Evolutionary conservation across 2,329 filamentous ascomycete species (phyloP).

Genomic region (Xylaria sp.): DNA sequence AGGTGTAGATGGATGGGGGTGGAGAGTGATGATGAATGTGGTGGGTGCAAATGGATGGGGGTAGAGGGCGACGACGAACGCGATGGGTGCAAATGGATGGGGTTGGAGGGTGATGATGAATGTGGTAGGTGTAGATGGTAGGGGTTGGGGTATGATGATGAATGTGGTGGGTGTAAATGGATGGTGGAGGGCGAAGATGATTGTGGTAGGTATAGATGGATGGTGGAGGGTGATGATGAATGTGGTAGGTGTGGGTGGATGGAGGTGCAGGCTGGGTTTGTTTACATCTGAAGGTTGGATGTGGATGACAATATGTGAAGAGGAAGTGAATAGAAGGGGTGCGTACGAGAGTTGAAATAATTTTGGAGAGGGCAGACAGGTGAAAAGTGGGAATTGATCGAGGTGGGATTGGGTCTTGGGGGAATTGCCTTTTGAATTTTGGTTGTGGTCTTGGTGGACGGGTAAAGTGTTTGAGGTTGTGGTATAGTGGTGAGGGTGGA

Average conservation of each 20-base stretch:
- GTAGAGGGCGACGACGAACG: slow-evolving; percentile 2
- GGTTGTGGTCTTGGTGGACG: no score
- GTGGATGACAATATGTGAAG: no score
- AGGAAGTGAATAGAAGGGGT: no score
- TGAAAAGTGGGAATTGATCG: no score
- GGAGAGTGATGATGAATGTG: no score
- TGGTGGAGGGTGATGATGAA: not conserved
- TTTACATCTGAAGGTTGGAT: not conserved
- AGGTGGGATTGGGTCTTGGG: no score
- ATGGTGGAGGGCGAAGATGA: not conserved
- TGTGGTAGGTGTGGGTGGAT: not conserved
- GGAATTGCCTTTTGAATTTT: no score
- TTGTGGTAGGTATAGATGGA: not conserved
- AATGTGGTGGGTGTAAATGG: not conserved
- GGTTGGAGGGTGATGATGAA: not conserved
- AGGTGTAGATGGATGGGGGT: not conserved
- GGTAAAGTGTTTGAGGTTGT: not conserved
- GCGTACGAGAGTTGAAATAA: no score
- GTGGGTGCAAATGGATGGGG: not conserved
- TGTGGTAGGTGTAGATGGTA: not conserved
- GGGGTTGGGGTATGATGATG: no score
- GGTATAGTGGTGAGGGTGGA: not conserved
- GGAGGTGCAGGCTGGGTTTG: not conserved
- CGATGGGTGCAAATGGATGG: not conserved
- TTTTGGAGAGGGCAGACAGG: no score